Evolutionary conservation across 805 yeast genomes (phyloP).

Genomic region (Kuraishia floccosa): DNA sequence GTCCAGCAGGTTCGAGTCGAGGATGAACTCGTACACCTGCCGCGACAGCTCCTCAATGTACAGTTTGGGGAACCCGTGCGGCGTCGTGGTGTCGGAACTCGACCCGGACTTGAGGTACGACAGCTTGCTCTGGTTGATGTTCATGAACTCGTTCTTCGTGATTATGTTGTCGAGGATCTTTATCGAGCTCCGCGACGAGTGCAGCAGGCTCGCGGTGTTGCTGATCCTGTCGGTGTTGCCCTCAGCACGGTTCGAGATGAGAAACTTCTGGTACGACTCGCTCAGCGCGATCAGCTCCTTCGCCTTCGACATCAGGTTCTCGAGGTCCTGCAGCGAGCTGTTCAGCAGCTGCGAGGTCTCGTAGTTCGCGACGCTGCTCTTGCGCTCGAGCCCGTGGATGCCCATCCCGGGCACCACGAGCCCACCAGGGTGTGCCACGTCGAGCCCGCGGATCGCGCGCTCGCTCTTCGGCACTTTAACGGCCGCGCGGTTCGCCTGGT

Average conservation of each 20-base stretch:
- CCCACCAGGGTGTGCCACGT: neutral
- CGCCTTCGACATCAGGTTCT: slow-evolving; percentile 68
- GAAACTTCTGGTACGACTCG: slow-evolving; percentile 22
- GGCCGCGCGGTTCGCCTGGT: slow-evolving; percentile 23
- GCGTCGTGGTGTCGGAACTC: neutral
- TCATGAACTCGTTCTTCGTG: slow-evolving; percentile 14
- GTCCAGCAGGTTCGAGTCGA: slow-evolving; percentile 27
- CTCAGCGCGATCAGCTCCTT: slow-evolving; percentile 56
- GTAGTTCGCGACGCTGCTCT: neutral
- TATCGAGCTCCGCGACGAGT: slow-evolving; percentile 16
- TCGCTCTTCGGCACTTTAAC: slow-evolving; percentile 10
- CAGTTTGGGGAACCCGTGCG: slow-evolving; percentile 8
- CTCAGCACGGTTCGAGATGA: slow-evolving; percentile 3
- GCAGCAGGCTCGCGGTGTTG: slow-evolving; percentile 13
- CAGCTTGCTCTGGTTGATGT: slow-evolving; percentile 3
- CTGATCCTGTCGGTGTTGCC: slow-evolving; percentile 9
- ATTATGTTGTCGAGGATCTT: slow-evolving; percentile 15
- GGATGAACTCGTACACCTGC: slow-evolving; percentile 65
- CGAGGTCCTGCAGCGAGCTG: slow-evolving; percentile 65
- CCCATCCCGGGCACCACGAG: neutral
- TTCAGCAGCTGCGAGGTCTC: slow-evolving; percentile 52
- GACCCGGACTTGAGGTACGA: neutral
- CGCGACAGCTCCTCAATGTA: slow-evolving; percentile 59
- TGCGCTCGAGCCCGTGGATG: slow-evolving; percentile 1
- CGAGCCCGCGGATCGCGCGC: slow-evolving; percentile 1